These are phyloP conservation scores for Eleusine coracana DNA, from an alignment of 176 grass and related monocot species.

Conservation along the genomic window DNA sequence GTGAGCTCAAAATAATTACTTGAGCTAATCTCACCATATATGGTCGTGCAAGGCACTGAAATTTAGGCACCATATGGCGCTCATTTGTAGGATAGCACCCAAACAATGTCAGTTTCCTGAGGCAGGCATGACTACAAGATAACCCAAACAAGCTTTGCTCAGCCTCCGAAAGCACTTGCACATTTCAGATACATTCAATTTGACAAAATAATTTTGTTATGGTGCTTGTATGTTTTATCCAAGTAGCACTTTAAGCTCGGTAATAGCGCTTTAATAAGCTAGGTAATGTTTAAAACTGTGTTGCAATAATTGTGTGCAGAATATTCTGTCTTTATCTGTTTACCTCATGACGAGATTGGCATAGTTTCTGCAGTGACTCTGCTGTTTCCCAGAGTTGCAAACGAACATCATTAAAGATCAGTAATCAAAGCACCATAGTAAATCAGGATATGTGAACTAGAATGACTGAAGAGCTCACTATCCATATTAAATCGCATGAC, in stretches of 20 bases:
- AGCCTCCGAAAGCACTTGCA: neutral
- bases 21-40: neutral
- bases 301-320: neutral
- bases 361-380: slow-evolving; percentile 2
- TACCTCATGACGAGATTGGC: neutral
- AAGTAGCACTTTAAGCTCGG: neutral
- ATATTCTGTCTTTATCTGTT: neutral
- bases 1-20: neutral
- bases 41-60: neutral
- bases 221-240: neutral
- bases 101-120: neutral
- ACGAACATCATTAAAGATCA: neutral
- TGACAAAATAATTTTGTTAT: neutral
- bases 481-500: neutral
- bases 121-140: neutral
- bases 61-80: neutral
- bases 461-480: neutral
- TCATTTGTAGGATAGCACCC: neutral
- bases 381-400: neutral
- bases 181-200: neutral
- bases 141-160: neutral
- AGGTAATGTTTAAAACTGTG: neutral
- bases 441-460: neutral
- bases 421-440: neutral
- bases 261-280: neutral